These are phyloP conservation scores for Triticum turgidum DNA, from an alignment of 176 grass and related monocot species.

Conservation along the genomic window DNA sequence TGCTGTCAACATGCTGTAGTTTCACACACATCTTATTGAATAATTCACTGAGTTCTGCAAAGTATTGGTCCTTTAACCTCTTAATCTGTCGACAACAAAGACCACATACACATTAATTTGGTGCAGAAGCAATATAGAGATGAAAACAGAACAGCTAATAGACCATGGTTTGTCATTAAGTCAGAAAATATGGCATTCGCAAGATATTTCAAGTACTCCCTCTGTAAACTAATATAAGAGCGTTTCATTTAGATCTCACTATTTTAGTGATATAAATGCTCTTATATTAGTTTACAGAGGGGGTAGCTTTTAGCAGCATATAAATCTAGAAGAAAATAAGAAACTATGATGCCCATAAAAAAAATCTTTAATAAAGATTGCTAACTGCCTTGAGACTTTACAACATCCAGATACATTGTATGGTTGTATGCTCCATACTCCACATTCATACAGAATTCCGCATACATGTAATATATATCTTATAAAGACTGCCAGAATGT, in stretches of 20 bases:
- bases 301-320: background rate
- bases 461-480: background rate
- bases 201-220: background rate
- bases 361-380: background rate
- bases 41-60: conserved; percentile 58
- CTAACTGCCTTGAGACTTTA: background rate
- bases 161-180: background rate
- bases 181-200: background rate
- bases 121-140: background rate
- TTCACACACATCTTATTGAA: conserved; percentile 67
- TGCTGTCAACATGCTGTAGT: conserved; percentile 61
- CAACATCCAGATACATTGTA: background rate
- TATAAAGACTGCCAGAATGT: background rate
- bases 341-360: background rate
- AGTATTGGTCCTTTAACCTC: conserved; percentile 67
- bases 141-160: conserved; percentile 6
- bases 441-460: background rate
- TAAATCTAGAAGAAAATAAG: background rate
- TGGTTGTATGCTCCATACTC: background rate
- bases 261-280: too few species aligned
- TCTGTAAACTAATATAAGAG: too few species aligned
- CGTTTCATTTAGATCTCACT: too few species aligned
- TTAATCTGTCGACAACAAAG: conserved; percentile 57
- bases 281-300: too few species aligned
- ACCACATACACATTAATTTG: conserved; percentile 2